phyloP scores from a whole-genome alignment of 2,329 filamentous ascomycete species.

The Aspergillus uvarum region DNA sequence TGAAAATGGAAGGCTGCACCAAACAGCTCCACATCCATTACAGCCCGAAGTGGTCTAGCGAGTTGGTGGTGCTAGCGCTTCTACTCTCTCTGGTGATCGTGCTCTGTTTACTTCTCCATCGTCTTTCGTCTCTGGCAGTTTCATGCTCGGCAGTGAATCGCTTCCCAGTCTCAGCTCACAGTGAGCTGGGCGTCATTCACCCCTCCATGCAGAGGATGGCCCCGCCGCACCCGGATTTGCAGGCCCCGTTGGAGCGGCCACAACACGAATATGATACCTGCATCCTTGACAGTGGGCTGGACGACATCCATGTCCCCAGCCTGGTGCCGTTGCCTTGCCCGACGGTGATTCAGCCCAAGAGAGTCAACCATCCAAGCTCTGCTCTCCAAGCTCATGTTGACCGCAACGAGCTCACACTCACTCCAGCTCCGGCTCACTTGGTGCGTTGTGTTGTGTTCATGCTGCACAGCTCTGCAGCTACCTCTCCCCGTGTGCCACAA shows the following conservation, averaged over 20 bases:
- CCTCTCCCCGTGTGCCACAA: not conserved
- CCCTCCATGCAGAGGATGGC: not conserved
- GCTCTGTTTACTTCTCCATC: not conserved
- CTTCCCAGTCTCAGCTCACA: not conserved
- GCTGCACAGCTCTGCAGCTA: not conserved
- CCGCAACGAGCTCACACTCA: not conserved
- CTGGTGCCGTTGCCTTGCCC: conserved; percentile 11
- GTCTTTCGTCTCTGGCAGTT: not conserved
- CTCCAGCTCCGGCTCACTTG: not conserved
- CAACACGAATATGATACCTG: not conserved
- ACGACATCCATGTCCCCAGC: conserved; percentile 18
- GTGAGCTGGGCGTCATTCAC: not conserved
- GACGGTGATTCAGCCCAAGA: not conserved
- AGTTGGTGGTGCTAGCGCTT: not conserved
- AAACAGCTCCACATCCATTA: not conserved
- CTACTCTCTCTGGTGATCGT: not conserved
- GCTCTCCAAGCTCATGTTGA: not conserved
- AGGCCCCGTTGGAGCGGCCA: not conserved
- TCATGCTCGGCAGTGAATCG: not conserved
- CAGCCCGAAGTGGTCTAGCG: not conserved
- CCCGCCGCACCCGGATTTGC: not conserved
- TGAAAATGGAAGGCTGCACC: conserved; percentile 19
- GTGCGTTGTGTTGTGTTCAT: conserved; percentile 2
- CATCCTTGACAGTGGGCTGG: conserved; percentile 19
- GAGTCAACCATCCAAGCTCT: not conserved